These are phyloP conservation scores for Candida boidinii DNA, from an alignment of 805 yeast species.

Conservation along the genomic window DNA sequence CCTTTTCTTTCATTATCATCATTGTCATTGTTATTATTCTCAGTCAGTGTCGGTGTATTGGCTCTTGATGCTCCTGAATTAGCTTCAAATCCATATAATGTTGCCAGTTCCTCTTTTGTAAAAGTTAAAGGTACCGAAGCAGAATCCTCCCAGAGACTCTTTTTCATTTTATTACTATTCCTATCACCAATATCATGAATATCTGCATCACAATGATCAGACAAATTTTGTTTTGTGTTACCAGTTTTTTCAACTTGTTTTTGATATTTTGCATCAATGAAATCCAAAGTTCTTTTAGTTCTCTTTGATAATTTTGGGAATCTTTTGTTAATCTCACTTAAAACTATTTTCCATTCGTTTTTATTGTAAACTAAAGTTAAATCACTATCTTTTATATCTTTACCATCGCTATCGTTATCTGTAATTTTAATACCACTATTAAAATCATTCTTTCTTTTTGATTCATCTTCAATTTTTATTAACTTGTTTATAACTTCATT, in stretches of 20 bases:
- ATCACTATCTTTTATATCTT: too few species aligned
- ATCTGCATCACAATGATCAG: too few species aligned
- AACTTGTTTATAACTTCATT: conserved; percentile 19
- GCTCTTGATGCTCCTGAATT: too few species aligned
- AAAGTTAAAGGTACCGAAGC: conserved; percentile 10
- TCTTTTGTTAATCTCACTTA: conserved; percentile 12
- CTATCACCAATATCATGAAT: background rate
- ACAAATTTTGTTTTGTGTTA: too few species aligned
- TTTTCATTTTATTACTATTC: background rate
- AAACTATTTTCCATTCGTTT: conserved; percentile 21
- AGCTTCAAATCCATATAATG: conserved; percentile 9
- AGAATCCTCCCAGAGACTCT: conserved; percentile 12
- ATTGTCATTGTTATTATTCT: too few species aligned
- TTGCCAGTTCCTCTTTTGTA: conserved; percentile 12
- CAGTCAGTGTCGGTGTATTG: too few species aligned
- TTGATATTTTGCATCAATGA: conserved; percentile 14
- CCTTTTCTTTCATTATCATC: too few species aligned
- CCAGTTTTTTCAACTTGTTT: background rate
- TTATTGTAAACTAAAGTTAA: conserved; percentile 15
- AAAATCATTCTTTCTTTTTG: conserved; percentile 1
- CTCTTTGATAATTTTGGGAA: conserved; percentile 19
- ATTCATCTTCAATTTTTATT: conserved; percentile 7
- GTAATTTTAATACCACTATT: too few species aligned
- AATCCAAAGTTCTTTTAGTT: conserved; percentile 16
- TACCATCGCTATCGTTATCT: background rate